Evolutionary conservation across 306 rosid species (phyloP).

Genomic region (Erythrophleum fordii): DNA sequence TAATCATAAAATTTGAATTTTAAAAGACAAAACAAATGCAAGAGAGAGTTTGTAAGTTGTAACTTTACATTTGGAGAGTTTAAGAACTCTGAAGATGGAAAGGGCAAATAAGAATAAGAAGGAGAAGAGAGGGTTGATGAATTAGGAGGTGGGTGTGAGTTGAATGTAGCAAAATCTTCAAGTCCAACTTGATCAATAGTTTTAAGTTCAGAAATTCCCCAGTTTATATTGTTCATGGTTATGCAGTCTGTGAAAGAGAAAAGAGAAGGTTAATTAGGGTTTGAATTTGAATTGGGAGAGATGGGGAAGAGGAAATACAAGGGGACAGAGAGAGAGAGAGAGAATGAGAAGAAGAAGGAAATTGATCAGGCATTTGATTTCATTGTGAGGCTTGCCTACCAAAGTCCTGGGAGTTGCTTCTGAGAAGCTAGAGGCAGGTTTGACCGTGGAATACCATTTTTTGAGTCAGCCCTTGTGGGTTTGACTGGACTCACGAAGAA

Average conservation of each 20-base stretch:
- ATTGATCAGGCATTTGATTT: no score
- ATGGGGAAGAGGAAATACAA: no score
- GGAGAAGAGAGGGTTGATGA: slow-evolving; percentile 37
- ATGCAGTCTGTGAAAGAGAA: no score
- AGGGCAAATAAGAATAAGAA: slow-evolving; percentile 49
- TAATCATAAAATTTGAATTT: not conserved
- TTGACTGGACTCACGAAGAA: slow-evolving; percentile 64
- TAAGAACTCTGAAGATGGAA: slow-evolving; percentile 58
- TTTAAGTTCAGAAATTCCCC: slow-evolving; percentile 48
- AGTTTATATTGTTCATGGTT: slow-evolving; percentile 41
- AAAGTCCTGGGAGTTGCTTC: slow-evolving; percentile 42
- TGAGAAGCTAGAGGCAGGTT: slow-evolving; percentile 47
- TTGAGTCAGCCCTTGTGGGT: slow-evolving; percentile 71
- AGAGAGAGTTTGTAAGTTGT: not conserved
- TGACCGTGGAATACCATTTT: slow-evolving; percentile 72
- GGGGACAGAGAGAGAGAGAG: no score
- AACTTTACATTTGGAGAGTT: slow-evolving; percentile 60
- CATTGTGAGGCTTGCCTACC: no score
- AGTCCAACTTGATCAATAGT: slow-evolving; percentile 25
- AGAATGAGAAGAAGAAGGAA: no score
- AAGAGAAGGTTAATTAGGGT: no score
- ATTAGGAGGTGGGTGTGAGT: slow-evolving; percentile 44
- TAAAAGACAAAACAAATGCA: not conserved
- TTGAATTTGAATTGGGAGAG: not conserved
- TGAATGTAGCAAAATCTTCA: slow-evolving; percentile 53